These are phyloP conservation scores for Cordyceps cicadae DNA, from an alignment of 2,329 filamentous ascomycete species.

Conservation along the genomic window DNA sequence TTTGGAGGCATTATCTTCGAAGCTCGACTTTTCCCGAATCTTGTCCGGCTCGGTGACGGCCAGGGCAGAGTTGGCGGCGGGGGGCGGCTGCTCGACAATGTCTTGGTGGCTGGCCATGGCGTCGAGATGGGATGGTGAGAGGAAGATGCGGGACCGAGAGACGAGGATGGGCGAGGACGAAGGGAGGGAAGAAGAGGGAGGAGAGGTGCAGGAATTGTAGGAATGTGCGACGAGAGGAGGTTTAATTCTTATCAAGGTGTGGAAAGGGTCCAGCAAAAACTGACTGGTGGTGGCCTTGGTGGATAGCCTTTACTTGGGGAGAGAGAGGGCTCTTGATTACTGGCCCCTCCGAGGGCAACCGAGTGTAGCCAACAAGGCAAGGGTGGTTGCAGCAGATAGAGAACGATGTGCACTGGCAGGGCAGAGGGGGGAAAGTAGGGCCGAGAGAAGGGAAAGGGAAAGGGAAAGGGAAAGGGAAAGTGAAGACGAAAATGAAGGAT, in stretches of 20 bases:
- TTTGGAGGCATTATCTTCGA: conserved; percentile 8
- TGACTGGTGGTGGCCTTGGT: neutral
- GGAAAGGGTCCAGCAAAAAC: neutral
- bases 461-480: too few relatives aligned
- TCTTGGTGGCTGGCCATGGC: conserved; percentile 5
- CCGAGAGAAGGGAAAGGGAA: neutral
- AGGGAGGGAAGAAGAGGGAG: too few relatives aligned
- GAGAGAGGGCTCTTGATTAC: neutral
- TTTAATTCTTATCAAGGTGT: neutral
- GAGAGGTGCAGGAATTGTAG: neutral
- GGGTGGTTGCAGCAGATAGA: neutral
- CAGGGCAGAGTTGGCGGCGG: neutral
- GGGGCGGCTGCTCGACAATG: neutral
- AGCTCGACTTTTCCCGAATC: conserved; percentile 8
- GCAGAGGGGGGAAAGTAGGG: neutral
- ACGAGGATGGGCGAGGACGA: neutral
- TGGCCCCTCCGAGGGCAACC: conserved; percentile 4
- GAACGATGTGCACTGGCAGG: neutral
- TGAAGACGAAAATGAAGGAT: neutral
- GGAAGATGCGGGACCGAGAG: neutral
- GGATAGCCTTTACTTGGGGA: neutral
- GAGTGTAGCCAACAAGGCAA: conserved; percentile 7
- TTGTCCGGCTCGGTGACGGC: neutral
- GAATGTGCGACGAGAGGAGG: neutral
- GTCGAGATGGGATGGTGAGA: neutral